Conservation (phyloP, 2,329 filamentous ascomycete genomes). For the Epichloe scottii region DNA sequence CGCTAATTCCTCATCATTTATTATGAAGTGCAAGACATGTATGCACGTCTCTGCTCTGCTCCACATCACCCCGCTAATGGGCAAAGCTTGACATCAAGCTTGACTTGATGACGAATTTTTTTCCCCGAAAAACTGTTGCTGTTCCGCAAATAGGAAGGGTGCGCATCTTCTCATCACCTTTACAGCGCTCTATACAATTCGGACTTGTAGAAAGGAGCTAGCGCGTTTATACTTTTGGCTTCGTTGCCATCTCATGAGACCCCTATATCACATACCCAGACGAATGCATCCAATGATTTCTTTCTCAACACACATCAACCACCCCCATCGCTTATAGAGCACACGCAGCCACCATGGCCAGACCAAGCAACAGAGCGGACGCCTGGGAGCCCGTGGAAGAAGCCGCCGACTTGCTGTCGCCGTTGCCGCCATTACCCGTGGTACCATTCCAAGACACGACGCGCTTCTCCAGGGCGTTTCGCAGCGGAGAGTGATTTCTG, state of each 20-base stretch:
- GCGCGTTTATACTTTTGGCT: too few relatives aligned
- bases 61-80: neutral
- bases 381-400: neutral
- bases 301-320: too few relatives aligned
- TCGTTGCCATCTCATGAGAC: too few relatives aligned
- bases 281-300: too few relatives aligned
- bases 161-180: neutral
- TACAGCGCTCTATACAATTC: too few relatives aligned
- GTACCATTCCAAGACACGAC: slow-evolving; percentile 11
- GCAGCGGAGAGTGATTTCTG: slow-evolving; percentile 32
- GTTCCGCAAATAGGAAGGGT: neutral
- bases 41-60: too few relatives aligned
- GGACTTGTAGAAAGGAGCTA: too few relatives aligned
- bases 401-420: neutral
- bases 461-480: slow-evolving; percentile 33
- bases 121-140: too few relatives aligned
- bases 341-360: neutral
- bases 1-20: too few relatives aligned
- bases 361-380: neutral
- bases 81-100: neutral
- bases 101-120: neutral
- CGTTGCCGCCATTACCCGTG: neutral
- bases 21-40: too few relatives aligned
- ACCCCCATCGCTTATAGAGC: neutral
- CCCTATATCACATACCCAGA: too few relatives aligned